Conservation (phyloP, 2,329 filamentous ascomycete genomes). For the Curvularia verruculosa region DNA sequence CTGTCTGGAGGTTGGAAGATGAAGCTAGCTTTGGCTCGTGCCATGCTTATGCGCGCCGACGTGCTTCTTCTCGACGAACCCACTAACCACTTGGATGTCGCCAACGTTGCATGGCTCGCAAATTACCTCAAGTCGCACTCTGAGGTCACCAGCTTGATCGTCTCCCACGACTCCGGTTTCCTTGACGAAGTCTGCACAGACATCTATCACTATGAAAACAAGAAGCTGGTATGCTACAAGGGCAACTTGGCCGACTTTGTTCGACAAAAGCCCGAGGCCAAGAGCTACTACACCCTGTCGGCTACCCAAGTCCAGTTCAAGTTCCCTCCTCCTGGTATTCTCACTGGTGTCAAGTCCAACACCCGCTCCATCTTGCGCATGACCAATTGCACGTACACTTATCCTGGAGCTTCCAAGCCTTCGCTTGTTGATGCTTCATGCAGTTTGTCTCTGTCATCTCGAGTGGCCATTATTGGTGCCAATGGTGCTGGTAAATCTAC, state of each 20-base stretch:
- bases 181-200: constrained; percentile 97
- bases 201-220: constrained; percentile 98
- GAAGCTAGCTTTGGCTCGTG: constrained; percentile 94
- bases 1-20: constrained; percentile 99
- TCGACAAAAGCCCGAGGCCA: constrained; percentile 86
- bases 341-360: constrained; percentile 92
- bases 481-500: constrained; percentile 99
- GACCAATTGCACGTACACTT: constrained; percentile 89
- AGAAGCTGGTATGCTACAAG: constrained; percentile 89
- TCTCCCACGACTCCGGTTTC: constrained; percentile 98
- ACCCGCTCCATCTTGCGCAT: constrained; percentile 95
- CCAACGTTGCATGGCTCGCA: constrained; percentile 94
- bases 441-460: constrained; percentile 84
- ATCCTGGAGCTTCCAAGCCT: constrained; percentile 85
- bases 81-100: constrained; percentile 97
- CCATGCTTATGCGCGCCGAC: constrained; percentile 97
- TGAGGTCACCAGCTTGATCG: constrained; percentile 95
- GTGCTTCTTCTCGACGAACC: constrained; percentile 96
- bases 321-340: constrained; percentile 92
- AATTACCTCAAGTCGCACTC: constrained; percentile 95
- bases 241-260: constrained; percentile 86
- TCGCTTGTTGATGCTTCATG: constrained; percentile 89
- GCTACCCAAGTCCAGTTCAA: constrained; percentile 92
- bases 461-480: constrained; percentile 93
- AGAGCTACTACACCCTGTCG: constrained; percentile 97